phyloP scores from a whole-genome alignment of 805 yeast genomes.

The Candida hispaniensis region DNA sequence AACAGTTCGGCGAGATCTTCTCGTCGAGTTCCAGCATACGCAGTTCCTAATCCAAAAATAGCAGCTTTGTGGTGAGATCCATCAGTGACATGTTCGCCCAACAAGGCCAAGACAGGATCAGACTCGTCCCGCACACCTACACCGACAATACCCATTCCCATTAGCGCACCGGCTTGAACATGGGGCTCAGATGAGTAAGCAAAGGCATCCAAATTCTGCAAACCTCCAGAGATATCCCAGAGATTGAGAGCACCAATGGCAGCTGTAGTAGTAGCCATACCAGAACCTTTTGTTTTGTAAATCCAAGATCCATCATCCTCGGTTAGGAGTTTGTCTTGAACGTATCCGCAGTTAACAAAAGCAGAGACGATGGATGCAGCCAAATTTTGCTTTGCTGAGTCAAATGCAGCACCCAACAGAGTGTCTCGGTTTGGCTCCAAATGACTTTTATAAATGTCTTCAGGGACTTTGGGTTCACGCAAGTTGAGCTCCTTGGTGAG shows the following conservation, averaged over 20 bases:
- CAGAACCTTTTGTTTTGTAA: constrained; percentile 81
- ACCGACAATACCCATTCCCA: constrained; percentile 89
- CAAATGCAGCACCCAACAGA: constrained; percentile 42
- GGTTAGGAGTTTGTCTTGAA: constrained; percentile 62
- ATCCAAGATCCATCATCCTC: constrained; percentile 52
- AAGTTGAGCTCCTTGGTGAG: constrained; percentile 80
- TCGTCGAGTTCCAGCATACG: constrained; percentile 89
- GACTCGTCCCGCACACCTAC: constrained; percentile 93
- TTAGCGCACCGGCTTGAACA: constrained; percentile 89
- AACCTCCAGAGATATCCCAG: constrained; percentile 85
- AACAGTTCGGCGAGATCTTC: constrained; percentile 69
- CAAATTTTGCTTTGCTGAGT: constrained; percentile 88
- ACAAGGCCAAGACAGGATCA: constrained; percentile 78
- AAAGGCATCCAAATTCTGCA: constrained; percentile 81
- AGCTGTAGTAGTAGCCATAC: constrained; percentile 88
- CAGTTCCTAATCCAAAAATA: constrained; percentile 82
- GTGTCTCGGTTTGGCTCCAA: constrained; percentile 62
- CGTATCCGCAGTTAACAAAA: constrained; percentile 83
- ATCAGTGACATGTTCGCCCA: constrained; percentile 67
- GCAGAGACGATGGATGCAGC: constrained; percentile 93
- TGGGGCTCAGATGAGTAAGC: constrained; percentile 76
- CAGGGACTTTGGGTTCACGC: constrained; percentile 84
- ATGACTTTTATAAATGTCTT: constrained; percentile 86
- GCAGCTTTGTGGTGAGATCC: constrained; percentile 61
- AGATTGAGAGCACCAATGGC: constrained; percentile 80